Base-by-base conservation (phyloP, 768 basidiomycete species). In the Lactarius akahatsu region DNA sequence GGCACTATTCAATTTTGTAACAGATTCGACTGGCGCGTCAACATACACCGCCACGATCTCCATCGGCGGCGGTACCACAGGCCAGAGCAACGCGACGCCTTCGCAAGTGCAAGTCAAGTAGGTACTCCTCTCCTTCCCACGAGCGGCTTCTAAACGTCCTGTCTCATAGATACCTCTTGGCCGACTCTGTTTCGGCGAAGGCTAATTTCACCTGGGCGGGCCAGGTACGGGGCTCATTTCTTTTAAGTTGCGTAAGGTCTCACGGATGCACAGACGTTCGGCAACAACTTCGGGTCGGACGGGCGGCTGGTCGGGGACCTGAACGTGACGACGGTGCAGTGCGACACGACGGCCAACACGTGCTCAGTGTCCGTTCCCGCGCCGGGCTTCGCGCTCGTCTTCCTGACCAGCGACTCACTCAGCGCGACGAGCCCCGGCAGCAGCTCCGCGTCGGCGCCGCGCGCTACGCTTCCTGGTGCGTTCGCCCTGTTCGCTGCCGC, bases 161-260 rank as follows among this genome's bases (percentile, higher is more conserved):
- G n/a, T 58, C 38, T 57, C 13, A 16, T 20, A 86, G 86, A 71
- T 90, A 88, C 71, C 79, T 90, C 38, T 62, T 73, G 0, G 87
- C 90, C 1, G 71, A 77, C 0, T 82, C 83, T 1, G 86, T 90
- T 3, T 77, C 83, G 2, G 83, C 85, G 64, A 86, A 84, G 72
- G 79, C 76, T 58, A 86, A 90, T 71, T 85, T 92, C 63, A 88
- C 85, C 0, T 93, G 91, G 90, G 91, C 89, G 3, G 86, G 86
- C 3, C 92, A 91, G 78, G 88, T 88, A 56, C 47, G 26, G 80
- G 63, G 4, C 1, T 20, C 30, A 2, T 28, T 28, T 28, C 26
- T 16, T 40, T 28, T 61, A n/a, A 40, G 43, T 28, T n/a, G 55
- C 9, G 20, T 40, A 1, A 15, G 3, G 45, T 23, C 38, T 38